A percentile compares a stretch with the other conserved stretches of the same genome.
These are phyloP conservation scores for Pinus albicaulis DNA, from an alignment of 75 land plant species.

Conservation along the genomic window DNA sequence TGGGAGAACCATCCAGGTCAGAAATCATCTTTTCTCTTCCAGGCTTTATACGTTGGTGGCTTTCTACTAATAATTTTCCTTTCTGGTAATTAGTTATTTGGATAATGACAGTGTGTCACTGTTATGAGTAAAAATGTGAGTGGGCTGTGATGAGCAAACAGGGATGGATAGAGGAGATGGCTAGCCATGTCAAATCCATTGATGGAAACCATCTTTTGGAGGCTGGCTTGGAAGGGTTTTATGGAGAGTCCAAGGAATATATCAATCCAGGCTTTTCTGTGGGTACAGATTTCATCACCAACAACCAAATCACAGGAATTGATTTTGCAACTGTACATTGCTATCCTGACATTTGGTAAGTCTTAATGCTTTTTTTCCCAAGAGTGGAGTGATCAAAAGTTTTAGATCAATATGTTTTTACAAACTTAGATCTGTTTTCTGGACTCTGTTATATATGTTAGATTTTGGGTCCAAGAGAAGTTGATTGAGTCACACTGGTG, in stretches of 20 bases:
- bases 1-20: slow-evolving; percentile 26
- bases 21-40: not conserved
- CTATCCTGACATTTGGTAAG: slow-evolving; percentile 89
- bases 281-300: slow-evolving; percentile 86
- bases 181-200: slow-evolving; percentile 71
- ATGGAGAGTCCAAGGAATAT: slow-evolving; percentile 37
- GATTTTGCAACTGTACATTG: slow-evolving; percentile 94
- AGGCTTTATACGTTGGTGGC: not conserved
- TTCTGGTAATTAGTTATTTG: slow-evolving; percentile 35
- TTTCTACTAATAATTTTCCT: not conserved
- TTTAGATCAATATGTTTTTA: too few relatives aligned
- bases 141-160: not conserved
- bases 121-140: not conserved
- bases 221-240: slow-evolving; percentile 88
- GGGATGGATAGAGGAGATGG: slow-evolving; percentile 92
- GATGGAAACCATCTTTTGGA: slow-evolving; percentile 87
- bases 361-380: not conserved
- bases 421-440: too few relatives aligned
- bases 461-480: too few relatives aligned
- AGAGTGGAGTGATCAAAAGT: not conserved
- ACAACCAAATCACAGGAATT: slow-evolving; percentile 60
- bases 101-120: not conserved
- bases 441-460: too few relatives aligned
- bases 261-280: slow-evolving; percentile 43
- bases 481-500: too few relatives aligned